Conservation (phyloP, 2,329 filamentous ascomycete species). For the Pseudopithomyces maydicus region DNA sequence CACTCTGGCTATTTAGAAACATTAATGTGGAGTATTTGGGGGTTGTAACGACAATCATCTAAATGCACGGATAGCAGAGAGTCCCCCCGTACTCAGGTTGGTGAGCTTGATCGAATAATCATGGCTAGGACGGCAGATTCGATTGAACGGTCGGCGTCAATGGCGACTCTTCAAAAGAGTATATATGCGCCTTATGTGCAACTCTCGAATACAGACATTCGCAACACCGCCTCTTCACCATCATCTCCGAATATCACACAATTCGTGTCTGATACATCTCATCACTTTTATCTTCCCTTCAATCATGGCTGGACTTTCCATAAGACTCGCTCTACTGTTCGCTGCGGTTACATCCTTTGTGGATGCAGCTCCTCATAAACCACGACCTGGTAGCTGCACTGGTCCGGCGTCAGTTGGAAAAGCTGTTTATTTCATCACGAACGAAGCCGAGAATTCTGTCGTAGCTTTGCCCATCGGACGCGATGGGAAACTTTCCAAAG, state of each 20-base stretch:
- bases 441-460: slow-evolving; percentile 57
- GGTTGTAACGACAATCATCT: background rate
- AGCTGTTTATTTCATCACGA: slow-evolving; percentile 63
- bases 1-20: no score
- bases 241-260: background rate
- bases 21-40: no score
- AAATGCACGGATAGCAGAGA: background rate
- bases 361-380: slow-evolving; percentile 11
- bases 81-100: background rate
- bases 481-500: slow-evolving; percentile 55
- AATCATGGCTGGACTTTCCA: background rate
- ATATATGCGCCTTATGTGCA: background rate
- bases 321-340: background rate
- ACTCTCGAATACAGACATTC: background rate
- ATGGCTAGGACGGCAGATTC: background rate
- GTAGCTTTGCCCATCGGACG: slow-evolving; percentile 55
- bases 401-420: slow-evolving; percentile 31
- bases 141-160: background rate
- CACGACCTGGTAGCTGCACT: background rate
- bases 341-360: slow-evolving; percentile 7
- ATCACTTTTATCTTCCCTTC: background rate
- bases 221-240: background rate
- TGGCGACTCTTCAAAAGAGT: background rate
- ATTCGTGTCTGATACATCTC: background rate
- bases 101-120: slow-evolving; percentile 21